These are phyloP conservation scores for Nymphaea colorata DNA, from an alignment of 164 flowering plant genomes.

Conservation along the genomic window DNA sequence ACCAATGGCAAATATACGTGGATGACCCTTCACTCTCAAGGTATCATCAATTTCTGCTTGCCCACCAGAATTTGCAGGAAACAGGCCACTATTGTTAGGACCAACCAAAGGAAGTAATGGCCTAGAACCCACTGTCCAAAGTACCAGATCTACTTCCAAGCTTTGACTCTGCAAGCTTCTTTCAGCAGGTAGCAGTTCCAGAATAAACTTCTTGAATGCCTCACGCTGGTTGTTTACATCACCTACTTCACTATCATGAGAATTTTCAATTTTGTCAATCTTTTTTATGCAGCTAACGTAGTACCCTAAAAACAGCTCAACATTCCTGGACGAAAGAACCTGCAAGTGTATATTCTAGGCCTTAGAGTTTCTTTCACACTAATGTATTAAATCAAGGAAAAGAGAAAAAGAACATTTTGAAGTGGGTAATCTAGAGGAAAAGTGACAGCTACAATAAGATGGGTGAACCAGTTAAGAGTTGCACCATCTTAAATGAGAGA, in stretches of 20 bases:
- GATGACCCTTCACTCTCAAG: constrained; percentile 92
- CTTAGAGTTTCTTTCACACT: too few relatives aligned
- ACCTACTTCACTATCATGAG: constrained; percentile 5
- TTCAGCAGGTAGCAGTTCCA: constrained; percentile 82
- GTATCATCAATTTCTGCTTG: constrained; percentile 98
- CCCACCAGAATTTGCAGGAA: constrained; percentile 76
- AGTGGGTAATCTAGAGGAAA: background rate
- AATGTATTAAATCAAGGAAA: too few relatives aligned
- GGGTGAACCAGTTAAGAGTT: background rate
- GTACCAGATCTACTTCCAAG: constrained; percentile 73
- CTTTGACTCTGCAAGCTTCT: constrained; percentile 50
- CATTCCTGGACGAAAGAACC: constrained; percentile 84
- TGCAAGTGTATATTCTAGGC: constrained; percentile 9
- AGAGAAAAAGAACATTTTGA: background rate
- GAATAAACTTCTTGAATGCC: constrained; percentile 20
- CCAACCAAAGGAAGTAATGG: constrained; percentile 60
- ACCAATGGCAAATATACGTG: constrained; percentile 88
- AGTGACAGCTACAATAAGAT: background rate
- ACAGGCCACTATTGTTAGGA: constrained; percentile 18
- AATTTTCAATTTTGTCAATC: constrained; percentile 17
- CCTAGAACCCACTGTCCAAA: constrained; percentile 91
- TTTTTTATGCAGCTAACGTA: constrained; percentile 57
- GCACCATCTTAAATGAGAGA: background rate
- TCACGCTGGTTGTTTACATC: background rate
- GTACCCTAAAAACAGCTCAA: constrained; percentile 72